These are phyloP conservation scores for Triticum monococcum DNA, from an alignment of 176 grass and related monocot genomes.

Conservation along the genomic window DNA sequence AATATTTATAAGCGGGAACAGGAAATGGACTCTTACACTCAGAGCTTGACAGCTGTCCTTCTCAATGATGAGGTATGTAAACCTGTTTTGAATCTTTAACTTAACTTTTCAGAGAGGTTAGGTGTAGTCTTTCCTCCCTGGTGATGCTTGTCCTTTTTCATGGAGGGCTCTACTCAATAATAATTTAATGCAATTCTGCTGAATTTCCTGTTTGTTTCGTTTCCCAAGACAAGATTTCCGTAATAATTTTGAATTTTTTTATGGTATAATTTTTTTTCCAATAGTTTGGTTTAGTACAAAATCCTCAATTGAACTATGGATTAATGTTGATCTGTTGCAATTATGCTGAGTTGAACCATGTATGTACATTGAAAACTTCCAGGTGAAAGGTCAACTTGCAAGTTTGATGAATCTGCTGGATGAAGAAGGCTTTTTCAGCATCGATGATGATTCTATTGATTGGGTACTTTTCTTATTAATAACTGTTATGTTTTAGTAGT, in stretches of 20 bases:
- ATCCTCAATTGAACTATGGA: not conserved
- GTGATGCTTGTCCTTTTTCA: not conserved
- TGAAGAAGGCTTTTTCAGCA: not conserved
- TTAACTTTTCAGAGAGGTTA: not conserved
- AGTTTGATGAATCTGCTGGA: not conserved
- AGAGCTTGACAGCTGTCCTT: not conserved
- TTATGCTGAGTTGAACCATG: not conserved
- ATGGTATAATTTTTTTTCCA: not conserved
- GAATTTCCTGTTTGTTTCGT: not conserved
- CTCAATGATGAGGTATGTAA: constrained; percentile 14
- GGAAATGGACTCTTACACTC: not conserved
- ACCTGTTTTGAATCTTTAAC: not conserved
- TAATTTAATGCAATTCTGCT: not conserved
- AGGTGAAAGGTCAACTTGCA: not conserved
- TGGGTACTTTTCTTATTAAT: constrained; percentile 7
- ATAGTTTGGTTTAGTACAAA: not conserved
- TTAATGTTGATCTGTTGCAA: not conserved
- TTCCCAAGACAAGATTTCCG: not conserved
- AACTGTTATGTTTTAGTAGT: not conserved
- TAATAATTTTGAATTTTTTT: not conserved
- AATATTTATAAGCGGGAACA: not conserved
- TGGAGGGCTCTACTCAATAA: not conserved
- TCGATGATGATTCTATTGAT: not conserved
- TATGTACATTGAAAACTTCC: not conserved
- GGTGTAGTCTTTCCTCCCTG: not conserved